phyloP scores from a whole-genome alignment of 768 basidiomycete genomes.

The Podaxis sp. region DNA sequence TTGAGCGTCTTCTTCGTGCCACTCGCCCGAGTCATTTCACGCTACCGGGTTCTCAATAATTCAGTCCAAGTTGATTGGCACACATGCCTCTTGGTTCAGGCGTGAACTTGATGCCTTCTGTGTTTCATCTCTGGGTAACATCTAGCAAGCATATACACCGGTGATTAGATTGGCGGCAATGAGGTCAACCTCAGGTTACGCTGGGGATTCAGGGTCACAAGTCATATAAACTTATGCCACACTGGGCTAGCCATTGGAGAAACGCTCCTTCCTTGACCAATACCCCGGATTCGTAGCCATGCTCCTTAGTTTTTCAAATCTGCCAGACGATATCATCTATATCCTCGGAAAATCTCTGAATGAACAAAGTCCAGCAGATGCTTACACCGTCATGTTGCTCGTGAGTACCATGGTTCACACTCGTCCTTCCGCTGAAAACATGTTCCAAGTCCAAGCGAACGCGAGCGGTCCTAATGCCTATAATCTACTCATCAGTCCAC shows the following conservation, averaged over 20 bases:
- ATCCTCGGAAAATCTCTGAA: constrained; percentile 4
- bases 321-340: constrained; percentile 6
- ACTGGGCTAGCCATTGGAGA: background rate
- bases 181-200: background rate
- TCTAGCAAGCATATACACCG: background rate
- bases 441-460: background rate
- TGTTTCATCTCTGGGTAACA: too few relatives aligned
- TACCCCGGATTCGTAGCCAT: background rate
- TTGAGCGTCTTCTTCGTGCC: too few relatives aligned
- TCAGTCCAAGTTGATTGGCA: too few relatives aligned
- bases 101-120: background rate
- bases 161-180: background rate
- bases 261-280: too few relatives aligned
- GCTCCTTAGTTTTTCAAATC: background rate
- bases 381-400: background rate
- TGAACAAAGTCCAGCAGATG: background rate
- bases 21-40: too few relatives aligned
- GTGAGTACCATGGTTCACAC: background rate
- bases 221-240: background rate
- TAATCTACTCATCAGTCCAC: constrained; percentile 9
- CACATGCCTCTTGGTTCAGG: background rate
- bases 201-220: background rate
- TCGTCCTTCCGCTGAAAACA: background rate
- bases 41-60: too few relatives aligned
- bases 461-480: background rate